Evolutionary conservation across 192 early-diverging fungal genomes (phyloP).

Genomic region (Umbelopsis isabellina): DNA sequence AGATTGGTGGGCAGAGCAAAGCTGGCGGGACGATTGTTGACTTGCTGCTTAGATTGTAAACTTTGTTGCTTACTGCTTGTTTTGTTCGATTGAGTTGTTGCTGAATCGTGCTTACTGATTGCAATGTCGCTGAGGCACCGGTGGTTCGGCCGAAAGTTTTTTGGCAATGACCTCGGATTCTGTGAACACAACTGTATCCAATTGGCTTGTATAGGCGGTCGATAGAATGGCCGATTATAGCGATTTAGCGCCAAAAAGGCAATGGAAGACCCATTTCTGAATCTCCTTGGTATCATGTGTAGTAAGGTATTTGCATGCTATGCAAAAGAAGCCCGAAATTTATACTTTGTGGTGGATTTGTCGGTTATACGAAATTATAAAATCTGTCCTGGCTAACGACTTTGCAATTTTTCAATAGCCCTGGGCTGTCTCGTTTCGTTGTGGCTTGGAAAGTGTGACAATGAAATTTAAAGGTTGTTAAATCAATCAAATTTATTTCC

Average conservation of each 20-base stretch:
- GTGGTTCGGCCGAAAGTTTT: no score
- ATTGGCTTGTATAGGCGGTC: slow-evolving; percentile 1
- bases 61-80: no score
- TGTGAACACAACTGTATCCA: background rate
- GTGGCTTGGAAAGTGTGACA: slow-evolving; percentile 17
- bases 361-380: no score
- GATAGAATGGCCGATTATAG: background rate
- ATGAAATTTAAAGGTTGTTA: background rate
- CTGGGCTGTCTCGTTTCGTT: background rate
- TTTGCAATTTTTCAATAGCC: background rate
- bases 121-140: no score
- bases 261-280: slow-evolving; percentile 23
- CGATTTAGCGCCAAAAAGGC: slow-evolving; percentile 1
- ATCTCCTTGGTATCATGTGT: slow-evolving; percentile 25
- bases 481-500: background rate
- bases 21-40: no score
- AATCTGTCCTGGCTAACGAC: no score
- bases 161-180: no score
- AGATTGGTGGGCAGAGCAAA: no score
- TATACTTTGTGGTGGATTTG: no score
- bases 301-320: slow-evolving; percentile 19
- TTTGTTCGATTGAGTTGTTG: no score
- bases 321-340: background rate
- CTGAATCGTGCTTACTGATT: no score
- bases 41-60: no score